Base-by-base conservation (phyloP, 2,329 filamentous ascomycete species). In the Neodidymelliopsis sp. region DNA sequence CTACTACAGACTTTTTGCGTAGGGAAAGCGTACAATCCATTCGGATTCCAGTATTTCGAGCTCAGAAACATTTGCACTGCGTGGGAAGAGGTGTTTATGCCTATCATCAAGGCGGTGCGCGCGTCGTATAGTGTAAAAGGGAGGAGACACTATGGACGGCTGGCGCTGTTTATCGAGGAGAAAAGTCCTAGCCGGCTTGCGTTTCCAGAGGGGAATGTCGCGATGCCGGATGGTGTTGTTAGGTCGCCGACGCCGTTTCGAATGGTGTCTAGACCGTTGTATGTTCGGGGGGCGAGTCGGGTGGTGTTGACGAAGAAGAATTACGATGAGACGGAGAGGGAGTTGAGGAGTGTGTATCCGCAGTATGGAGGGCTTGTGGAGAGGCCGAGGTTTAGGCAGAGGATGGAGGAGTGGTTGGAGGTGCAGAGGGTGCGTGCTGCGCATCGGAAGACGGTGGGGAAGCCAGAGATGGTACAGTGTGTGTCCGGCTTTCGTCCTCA, bases 351-450 rank as follows among this genome's bases (percentile, higher is more conserved):
- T 16, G 59, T 65, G 3, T 67, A 65, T 29, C 63, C 65, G 8
- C 62, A 66, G 30, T 72, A 67, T 24, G 69, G 69, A 22, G 57
- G 61, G 15, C 35, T 70, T 1, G 55, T 70, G 15, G 67, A 70
- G 52, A 64, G 64, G 1, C 67, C 68, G 3, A 66, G 59, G 29
- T 62, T 61, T 37, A 69, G 65, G 36, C 53, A 56, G 31, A 59
- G 53, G 29, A 57, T 69, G 49, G 49, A 55, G 6, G 65, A 62
- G n/a, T 72, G 64, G 63, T 27, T 72, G 3, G 54, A 53, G 11
- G 54, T 53, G 27, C 64, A 69, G 52, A 56, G 62, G 29, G 38
- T 39, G 11, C 56, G 60, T 9, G 57, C 59, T 15, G 48, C 56
- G 16, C 40, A 47, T 6, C 59, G 54, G 16, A 63, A 62, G 19